Evolutionary conservation across 208 protist genomes (phyloP), one percentile per base, ranked within the genome.

Genomic region (Leptomonas seymouri): DNA sequence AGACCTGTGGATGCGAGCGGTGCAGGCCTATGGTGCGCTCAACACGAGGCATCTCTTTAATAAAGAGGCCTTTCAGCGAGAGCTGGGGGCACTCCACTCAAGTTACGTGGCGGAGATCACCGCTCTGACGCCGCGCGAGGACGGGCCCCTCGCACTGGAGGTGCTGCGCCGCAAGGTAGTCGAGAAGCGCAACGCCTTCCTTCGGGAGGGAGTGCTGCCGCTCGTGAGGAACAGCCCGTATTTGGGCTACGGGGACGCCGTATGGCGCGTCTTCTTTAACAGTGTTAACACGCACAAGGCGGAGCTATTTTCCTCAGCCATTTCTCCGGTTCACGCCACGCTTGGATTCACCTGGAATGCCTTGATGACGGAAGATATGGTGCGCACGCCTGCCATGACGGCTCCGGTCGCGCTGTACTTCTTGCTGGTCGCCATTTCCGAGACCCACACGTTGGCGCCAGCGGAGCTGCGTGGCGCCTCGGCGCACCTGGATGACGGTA

Each of bases 371-470:
- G 85, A 91, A 58, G 87, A 93, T 63, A 71, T 67, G 20, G 74
- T 86, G 39, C 81, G 76, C 50, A 76, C 85, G 27, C 88, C 91
- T 8, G 57, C 82, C 55, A 81, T 96, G 36, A 90, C 85, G 21
- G 88, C 84, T 0, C 74, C 78, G 8, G 84, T 93, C 15, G 87
- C 91, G 0, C 80, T 96, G 16, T 94, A 82, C 67, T 73, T 92
- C 31, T 78, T 85, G 21, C 80, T 95, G 25, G 51, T 88, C 0
- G 67, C 69, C 34, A 74, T 91, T 16, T 20, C 67, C 6, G 71
- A 73, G 50, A 88, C 81, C 60, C 44, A 73, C 25, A 34, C 11
- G 12, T 49, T 86, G 11, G 75, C 74, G 1, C 30, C 57, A 14
- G 76, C 67, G 9, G 62, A 67, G n/a, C 42, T 53, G 28, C 63